Conservation (phyloP, 2,329 filamentous ascomycete genomes). For the Diaporthe helianthi region DNA sequence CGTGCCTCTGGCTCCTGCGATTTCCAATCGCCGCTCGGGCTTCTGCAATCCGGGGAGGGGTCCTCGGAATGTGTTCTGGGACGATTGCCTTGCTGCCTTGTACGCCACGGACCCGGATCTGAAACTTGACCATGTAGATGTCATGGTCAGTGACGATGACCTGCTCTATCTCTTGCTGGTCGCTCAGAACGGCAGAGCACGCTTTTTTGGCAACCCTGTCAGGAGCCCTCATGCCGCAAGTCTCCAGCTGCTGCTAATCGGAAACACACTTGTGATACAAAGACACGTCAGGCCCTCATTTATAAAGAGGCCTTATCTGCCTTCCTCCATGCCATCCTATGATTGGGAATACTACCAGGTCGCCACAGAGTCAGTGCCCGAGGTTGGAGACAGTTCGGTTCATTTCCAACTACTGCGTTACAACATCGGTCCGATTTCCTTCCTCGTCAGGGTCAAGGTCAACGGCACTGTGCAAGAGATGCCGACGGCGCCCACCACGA, state of each 20-base stretch:
- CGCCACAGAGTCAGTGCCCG: neutral
- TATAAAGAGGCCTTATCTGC: too few relatives aligned
- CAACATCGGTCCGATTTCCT: neutral
- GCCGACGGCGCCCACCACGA: neutral
- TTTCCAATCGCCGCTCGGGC: neutral
- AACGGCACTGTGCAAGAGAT: neutral
- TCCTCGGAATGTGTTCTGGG: neutral
- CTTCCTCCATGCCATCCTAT: too few relatives aligned
- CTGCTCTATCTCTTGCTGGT: neutral
- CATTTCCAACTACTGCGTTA: neutral
- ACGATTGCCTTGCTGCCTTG: neutral
- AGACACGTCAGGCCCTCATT: too few relatives aligned
- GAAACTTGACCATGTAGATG: neutral
- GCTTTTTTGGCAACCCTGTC: neutral
- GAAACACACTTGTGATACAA: neutral
- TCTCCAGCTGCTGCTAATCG: neutral
- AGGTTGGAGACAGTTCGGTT: neutral
- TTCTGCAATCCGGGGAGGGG: too few relatives aligned
- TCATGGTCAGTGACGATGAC: neutral
- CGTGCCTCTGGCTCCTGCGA: too few relatives aligned
- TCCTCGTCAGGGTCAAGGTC: neutral
- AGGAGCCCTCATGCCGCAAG: too few relatives aligned
- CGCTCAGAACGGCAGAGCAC: accelerated
- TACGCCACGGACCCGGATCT: neutral
- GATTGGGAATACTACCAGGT: neutral